These are phyloP conservation scores for Thermochaetoides thermophila DNA, from an alignment of 495 filamentous ascomycete species.

Conservation along the genomic window DNA sequence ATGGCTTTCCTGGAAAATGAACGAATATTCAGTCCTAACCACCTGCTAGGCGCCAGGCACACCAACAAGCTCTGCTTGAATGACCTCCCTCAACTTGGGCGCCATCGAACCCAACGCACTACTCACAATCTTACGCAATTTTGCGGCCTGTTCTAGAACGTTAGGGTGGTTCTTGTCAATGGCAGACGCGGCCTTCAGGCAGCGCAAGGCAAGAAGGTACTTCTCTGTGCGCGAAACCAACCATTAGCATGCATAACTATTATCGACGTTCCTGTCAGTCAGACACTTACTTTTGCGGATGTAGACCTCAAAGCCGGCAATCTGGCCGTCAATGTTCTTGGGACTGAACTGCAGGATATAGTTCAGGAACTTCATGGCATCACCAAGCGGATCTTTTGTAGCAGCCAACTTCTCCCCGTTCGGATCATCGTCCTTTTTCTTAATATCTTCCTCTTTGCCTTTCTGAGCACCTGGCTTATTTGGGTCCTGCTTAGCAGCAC, in stretches of 20 bases:
- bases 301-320: slow-evolving; percentile 80
- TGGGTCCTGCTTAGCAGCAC: slow-evolving; percentile 54
- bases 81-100: slow-evolving; percentile 45
- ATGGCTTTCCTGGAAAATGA: neutral
- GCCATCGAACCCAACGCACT: slow-evolving; percentile 38
- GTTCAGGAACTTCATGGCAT: slow-evolving; percentile 73
- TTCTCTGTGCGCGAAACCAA: slow-evolving; percentile 41
- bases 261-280: neutral
- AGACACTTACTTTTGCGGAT: slow-evolving; percentile 53
- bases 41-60: slow-evolving; percentile 17
- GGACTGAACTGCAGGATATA: slow-evolving; percentile 69
- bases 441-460: slow-evolving; percentile 29
- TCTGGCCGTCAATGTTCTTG: slow-evolving; percentile 69
- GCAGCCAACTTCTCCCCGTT: slow-evolving; percentile 60
- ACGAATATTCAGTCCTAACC: neutral
- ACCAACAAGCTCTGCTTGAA: slow-evolving; percentile 50
- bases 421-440: slow-evolving; percentile 80
- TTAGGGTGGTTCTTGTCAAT: slow-evolving; percentile 59
- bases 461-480: slow-evolving; percentile 42
- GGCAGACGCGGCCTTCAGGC: slow-evolving; percentile 54
- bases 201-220: slow-evolving; percentile 71
- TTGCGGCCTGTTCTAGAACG: slow-evolving; percentile 59
- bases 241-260: slow-evolving; percentile 14
- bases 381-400: slow-evolving; percentile 68
- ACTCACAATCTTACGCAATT: slow-evolving; percentile 51